Evolutionary conservation across 2,329 filamentous ascomycete genomes (phyloP).

Genomic region (Fusarium praegraminearum): DNA sequence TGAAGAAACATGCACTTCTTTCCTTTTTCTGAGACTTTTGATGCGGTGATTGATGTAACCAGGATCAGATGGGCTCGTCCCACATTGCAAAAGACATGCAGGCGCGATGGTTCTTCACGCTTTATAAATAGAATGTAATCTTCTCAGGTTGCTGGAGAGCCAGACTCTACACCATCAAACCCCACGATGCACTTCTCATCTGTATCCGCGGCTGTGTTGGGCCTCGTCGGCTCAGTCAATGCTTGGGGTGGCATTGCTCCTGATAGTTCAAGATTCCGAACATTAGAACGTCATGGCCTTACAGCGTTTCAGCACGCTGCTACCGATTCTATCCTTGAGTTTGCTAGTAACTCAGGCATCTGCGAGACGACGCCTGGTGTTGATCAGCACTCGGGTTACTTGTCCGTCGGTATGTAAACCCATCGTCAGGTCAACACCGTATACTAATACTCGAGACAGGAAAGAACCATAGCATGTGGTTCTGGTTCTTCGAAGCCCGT

Average conservation of each 20-base stretch:
- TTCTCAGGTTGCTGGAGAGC: not conserved
- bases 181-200: conserved; percentile 38
- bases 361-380: conserved; percentile 68
- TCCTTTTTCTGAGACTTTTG: conserved; percentile 19
- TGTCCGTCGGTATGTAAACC: conserved; percentile 63
- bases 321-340: conserved; percentile 42
- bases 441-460: conserved; percentile 45
- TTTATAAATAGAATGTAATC: conserved; percentile 22
- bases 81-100: conserved; percentile 11
- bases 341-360: conserved; percentile 56
- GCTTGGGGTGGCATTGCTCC: conserved; percentile 37
- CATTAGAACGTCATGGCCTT: conserved; percentile 20
- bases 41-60: conserved; percentile 27
- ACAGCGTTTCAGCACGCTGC: conserved; percentile 38
- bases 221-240: conserved; percentile 29
- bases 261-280: conserved; percentile 37
- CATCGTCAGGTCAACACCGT: not conserved
- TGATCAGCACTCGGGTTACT: conserved; percentile 75
- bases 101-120: not conserved
- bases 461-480: conserved; percentile 51
- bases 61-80: conserved; percentile 23
- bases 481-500: conserved; percentile 64
- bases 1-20: conserved; percentile 13
- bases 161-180: not conserved
- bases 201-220: conserved; percentile 32